Evolutionary conservation across 805 yeast genomes (phyloP).

Genomic region (Trichomonascus vanleenenianus): DNA sequence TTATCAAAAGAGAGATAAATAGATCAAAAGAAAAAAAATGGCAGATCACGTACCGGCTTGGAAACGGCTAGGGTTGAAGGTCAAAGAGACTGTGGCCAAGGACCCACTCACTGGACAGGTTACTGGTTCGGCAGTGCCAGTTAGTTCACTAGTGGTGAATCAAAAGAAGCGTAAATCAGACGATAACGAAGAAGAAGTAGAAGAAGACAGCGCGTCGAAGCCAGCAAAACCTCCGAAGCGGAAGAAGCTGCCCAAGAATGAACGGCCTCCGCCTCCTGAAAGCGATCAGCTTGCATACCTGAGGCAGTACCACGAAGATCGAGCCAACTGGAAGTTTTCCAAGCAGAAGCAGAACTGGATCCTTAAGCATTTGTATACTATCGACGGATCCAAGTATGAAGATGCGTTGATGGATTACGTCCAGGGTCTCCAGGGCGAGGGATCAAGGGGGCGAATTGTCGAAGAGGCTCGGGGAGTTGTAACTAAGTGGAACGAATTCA

Average conservation of each 20-base stretch:
- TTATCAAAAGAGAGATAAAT: no score
- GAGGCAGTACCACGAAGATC: conserved; percentile 48
- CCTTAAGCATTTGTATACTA: conserved; percentile 45
- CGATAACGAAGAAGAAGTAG: conserved; percentile 10
- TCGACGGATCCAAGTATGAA: conserved; percentile 47
- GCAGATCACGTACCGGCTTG: conserved; percentile 59
- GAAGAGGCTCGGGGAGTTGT: conserved; percentile 42
- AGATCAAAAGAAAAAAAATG: not conserved
- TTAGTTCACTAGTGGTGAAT: conserved; percentile 8
- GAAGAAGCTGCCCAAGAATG: conserved; percentile 57
- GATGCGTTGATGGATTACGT: conserved; percentile 44
- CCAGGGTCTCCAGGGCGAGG: conserved; percentile 55
- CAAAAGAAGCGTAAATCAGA: conserved; percentile 14
- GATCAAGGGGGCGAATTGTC: conserved; percentile 50
- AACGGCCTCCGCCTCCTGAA: conserved; percentile 65
- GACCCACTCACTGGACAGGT: conserved; percentile 20
- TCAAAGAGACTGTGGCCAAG: conserved; percentile 36
- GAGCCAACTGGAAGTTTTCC: conserved; percentile 69
- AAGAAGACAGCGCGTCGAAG: conserved; percentile 13
- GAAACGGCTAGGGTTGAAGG: conserved; percentile 68
- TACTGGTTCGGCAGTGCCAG: conserved; percentile 21
- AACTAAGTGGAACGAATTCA: conserved; percentile 48
- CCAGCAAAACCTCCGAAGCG: conserved; percentile 60
- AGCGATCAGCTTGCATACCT: conserved; percentile 66
- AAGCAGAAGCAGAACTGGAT: conserved; percentile 87